A percentile compares a stretch with the other conserved stretches of the same genome.
phyloP scores from a whole-genome alignment of 2,329 filamentous ascomycete genomes.

The Fusarium fracticaudum region DNA sequence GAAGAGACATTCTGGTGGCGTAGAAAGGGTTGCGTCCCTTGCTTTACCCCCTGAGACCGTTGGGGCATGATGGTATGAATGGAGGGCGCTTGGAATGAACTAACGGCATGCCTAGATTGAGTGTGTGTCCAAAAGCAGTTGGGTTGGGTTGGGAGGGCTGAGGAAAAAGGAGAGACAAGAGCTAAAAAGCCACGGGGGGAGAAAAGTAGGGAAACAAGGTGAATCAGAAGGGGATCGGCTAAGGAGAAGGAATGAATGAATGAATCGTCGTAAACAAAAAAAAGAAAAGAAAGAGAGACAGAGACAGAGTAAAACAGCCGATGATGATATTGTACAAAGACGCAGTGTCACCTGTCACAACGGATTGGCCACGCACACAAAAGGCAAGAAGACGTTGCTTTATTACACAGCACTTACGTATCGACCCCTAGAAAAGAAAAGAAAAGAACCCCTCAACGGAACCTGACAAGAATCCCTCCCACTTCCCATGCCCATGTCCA shows the following conservation, averaged over 20 bases:
- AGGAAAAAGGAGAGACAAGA: not conserved
- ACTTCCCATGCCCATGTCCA: not conserved
- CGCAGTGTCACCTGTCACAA: not conserved
- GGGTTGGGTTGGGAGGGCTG: not conserved
- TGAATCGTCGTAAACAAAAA: not conserved
- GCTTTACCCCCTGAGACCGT: slow-evolving; percentile 1
- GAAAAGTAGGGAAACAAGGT: not conserved
- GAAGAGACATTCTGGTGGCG: slow-evolving; percentile 5
- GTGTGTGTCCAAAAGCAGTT: not conserved
- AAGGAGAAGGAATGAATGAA: not conserved
- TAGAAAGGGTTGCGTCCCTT: not conserved
- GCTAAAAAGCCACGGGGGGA: not conserved
- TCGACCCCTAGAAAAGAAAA: not conserved
- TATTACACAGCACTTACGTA: not conserved
- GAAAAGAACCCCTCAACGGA: not conserved
- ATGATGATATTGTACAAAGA: not conserved
- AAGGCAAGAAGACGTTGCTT: not conserved
- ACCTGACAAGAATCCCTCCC: not conserved
- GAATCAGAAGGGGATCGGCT: not conserved
- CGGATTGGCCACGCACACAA: not conserved
- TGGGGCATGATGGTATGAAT: slow-evolving; percentile 6
- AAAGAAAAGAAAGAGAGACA: too few relatives aligned
- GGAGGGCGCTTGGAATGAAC: not conserved
- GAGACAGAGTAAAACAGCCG: not conserved
- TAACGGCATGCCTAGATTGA: not conserved